Evolutionary conservation across 345 rosid genomes (phyloP), one percentile per base, ranked within the genome.

Genomic region (Brassica carinata): DNA sequence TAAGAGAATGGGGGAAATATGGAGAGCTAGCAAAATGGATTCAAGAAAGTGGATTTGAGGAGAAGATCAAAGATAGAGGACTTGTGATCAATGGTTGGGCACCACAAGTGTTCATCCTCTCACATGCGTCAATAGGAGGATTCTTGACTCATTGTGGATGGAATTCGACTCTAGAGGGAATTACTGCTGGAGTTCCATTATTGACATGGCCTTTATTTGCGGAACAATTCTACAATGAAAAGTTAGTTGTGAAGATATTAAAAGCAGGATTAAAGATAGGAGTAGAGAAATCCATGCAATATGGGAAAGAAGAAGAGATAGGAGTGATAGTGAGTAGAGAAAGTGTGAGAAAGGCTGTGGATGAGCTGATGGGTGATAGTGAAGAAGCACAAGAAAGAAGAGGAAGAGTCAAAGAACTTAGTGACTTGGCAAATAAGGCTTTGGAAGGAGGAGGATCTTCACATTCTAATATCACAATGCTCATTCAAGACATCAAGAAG

Each of bases 121-220:
- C 93, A 8, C 91, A 88, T 26, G 17, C 71, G 0, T 65, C 88
- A 0, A 19, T 84, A 0, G 89, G 89, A 69, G 88, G 89, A 2
- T 89, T 89, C 77, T 71, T 89, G 68, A 89, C 90, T 33, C 90
- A 87, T 10, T 88, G 93, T 17, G 92, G 92, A 11, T 89, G 92
- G 92, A 89, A 88, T 45, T 89, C 92, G 6, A 84, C 85, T 0
- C 17, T 87, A 5, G 93, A 90, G 73, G 90, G 88, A 0, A 72
- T 87, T 0, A 76, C 78, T 5, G 80, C 84, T 0, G 91, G 90
- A 15, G 63, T 82, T 36, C 85, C 87, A 6, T 15, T 81, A 8
- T 1, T 81, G 62, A 81, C 84, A 57, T 81, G 84, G 81, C 84
- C 81, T 43, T 67, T 81, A 27, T 81, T 15, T 58, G 77, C 77